A percentile compares a stretch with the other conserved stretches of the same genome.
Evolutionary conservation across 495 filamentous ascomycete species (phyloP).

Genomic region (Aspergillus affinis): DNA sequence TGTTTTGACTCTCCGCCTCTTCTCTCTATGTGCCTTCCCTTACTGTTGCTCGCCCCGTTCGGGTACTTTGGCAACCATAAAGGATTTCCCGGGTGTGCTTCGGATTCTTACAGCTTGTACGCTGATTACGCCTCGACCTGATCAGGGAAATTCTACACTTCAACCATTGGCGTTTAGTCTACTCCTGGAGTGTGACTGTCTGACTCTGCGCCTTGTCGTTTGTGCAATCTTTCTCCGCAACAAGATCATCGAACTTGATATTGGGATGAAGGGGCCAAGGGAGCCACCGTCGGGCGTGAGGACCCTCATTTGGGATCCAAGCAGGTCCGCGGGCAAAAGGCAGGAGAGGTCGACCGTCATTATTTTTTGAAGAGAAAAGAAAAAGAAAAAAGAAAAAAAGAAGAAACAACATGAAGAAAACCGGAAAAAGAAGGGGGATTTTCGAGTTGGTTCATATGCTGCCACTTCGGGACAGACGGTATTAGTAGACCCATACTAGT

Average conservation of each 20-base stretch:
- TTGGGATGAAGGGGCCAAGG: background rate
- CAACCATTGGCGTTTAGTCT: background rate
- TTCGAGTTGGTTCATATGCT: background rate
- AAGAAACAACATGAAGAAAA: constrained; percentile 16
- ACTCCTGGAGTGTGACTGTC: background rate
- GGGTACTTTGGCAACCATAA: too few species aligned
- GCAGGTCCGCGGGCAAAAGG: background rate
- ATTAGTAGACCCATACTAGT: background rate
- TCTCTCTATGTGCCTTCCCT: background rate
- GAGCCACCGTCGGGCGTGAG: too few species aligned
- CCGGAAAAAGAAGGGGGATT: constrained; percentile 17
- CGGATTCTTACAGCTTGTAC: background rate
- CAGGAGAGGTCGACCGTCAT: background rate
- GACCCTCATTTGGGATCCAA: too few species aligned
- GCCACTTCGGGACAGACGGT: background rate
- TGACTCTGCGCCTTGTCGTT: background rate
- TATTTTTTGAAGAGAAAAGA: background rate
- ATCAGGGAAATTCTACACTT: background rate
- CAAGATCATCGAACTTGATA: background rate
- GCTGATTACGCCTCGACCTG: background rate
- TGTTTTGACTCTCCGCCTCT: background rate
- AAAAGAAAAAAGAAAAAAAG: constrained; percentile 11
- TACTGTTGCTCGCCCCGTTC: too few species aligned
- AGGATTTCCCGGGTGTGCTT: background rate
- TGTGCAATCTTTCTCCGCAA: background rate